Base-by-base conservation (phyloP, 805 yeast species). In the Candida vartiovaarae region DNA sequence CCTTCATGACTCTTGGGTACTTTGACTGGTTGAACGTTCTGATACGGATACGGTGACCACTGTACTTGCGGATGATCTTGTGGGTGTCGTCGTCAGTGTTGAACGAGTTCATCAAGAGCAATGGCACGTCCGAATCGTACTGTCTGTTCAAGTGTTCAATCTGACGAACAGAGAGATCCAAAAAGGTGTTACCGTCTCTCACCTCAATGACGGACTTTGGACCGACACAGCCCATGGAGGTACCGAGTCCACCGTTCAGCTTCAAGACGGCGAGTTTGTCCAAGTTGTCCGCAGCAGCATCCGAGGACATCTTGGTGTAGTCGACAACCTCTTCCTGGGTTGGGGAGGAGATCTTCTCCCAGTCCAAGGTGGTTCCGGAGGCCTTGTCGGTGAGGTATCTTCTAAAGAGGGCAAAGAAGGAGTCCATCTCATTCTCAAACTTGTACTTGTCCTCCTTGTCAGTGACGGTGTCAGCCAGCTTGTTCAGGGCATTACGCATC, bases 151-250 rank as follows among this genome's bases (percentile, higher is more conserved):
- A 76, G 65, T 88, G 85, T 71, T 90, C 97, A 57, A 93, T 91
- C 72, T 93, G 99, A 66, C 99, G 85, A 36, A 93, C 99, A 38
- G 96, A 76, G 56, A 93, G 77, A 66, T 93, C 99, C 64, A 93
- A 75, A 66, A 93, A 93, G 35, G 97, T 85, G 76, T 93, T 95
- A 49, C 98, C 98, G 58, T 93, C 99, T 67, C 99, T 85, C 39
- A 93, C 99, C 72, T 93, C 99, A 63, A 93, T 93, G 53, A 93
- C 95, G 27, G 96, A 86, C 68, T 90, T 90, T 52, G 99, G 99
- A 46, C 99, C 99, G 50, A 93, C 97, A 72, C 99, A 93, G 46
- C 99, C 99, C 99, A 93, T 93, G 8, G 98, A 91, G 23, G 99
- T 93, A 62, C 99, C 99, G 56, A 93, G 75, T 36, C 99, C 99